Conservation (phyloP, 768 basidiomycete genomes). For the Suillus lakei region DNA sequence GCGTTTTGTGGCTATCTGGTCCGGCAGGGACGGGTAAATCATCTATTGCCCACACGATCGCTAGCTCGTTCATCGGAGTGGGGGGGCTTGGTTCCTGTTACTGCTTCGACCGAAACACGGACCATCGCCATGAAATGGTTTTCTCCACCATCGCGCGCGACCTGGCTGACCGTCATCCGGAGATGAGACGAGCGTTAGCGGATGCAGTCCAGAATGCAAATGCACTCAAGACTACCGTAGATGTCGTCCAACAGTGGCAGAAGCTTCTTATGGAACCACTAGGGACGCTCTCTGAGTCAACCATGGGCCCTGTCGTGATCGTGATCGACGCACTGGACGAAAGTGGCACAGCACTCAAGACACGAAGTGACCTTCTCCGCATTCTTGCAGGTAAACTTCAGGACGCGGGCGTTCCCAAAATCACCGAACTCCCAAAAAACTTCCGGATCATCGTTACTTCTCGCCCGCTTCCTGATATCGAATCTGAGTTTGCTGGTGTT, state of each 20-base stretch:
- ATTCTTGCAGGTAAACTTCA: conserved; percentile 1
- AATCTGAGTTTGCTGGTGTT: background rate
- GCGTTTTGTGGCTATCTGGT: background rate
- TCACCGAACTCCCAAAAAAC: conserved; percentile 11
- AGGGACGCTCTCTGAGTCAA: conserved; percentile 4
- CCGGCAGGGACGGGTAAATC: background rate
- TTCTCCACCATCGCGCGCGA: conserved; percentile 16
- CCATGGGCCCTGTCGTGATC: conserved; percentile 26
- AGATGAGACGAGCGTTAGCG: background rate
- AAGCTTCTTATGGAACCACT: conserved; percentile 20
- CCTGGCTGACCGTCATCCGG: conserved; percentile 7
- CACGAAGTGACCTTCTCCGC: conserved; percentile 17
- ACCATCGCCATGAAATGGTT: conserved; percentile 11
- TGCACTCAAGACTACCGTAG: background rate
- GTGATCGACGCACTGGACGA: conserved; percentile 31
- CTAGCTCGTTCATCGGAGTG: conserved; percentile 6
- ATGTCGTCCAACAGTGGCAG: conserved; percentile 17
- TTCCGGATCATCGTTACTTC: conserved; percentile 16
- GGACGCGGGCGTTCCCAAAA: background rate
- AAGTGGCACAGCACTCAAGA: conserved; percentile 7
- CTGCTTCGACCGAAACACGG: conserved; percentile 7
- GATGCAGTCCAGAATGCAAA: background rate
- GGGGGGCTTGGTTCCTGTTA: conserved; percentile 7
- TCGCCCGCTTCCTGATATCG: background rate
- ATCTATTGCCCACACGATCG: conserved; percentile 17